A percentile compares a stretch with the other conserved stretches of the same genome.
These are phyloP conservation scores for Coffea humblotiana DNA, from an alignment of 305 asterid species.

Conservation along the genomic window DNA sequence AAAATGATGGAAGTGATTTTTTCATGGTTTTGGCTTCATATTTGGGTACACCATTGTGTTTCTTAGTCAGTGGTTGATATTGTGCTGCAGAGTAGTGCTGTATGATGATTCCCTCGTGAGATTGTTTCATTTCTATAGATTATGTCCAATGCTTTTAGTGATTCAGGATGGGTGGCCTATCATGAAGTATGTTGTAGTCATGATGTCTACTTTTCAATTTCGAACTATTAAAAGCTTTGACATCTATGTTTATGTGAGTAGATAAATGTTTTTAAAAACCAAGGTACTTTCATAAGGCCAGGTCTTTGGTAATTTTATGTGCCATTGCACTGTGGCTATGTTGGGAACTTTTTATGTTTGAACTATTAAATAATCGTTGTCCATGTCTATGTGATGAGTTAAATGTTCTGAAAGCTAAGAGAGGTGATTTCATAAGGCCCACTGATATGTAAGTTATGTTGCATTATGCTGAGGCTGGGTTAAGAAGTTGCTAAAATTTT, in stretches of 20 bases:
- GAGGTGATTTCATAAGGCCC: not conserved
- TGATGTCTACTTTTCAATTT: not conserved
- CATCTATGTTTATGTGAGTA: too few relatives aligned
- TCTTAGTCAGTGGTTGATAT: not conserved
- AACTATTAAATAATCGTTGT: not conserved
- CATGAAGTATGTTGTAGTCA: not conserved
- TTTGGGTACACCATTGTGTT: not conserved
- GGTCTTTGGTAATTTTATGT: too few relatives aligned
- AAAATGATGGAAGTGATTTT: not conserved
- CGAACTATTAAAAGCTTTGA: too few relatives aligned
- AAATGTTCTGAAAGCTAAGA: conserved; percentile 3
- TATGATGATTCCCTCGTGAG: too few relatives aligned
- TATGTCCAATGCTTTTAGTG: not conserved
- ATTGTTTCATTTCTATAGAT: not conserved
- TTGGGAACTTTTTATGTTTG: too few relatives aligned
- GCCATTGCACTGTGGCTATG: not conserved
- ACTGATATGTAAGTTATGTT: not conserved
- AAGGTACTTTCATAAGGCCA: too few relatives aligned
- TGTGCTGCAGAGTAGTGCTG: not conserved
- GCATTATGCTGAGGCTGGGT: not conserved
- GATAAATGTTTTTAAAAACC: too few relatives aligned
- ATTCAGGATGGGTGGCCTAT: not conserved
- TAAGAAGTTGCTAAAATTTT: not conserved
- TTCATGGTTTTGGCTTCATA: not conserved
- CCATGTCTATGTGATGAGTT: not conserved